Conservation (phyloP, 2,329 filamentous ascomycete genomes). For the Leptographium galeiforme region DNA sequence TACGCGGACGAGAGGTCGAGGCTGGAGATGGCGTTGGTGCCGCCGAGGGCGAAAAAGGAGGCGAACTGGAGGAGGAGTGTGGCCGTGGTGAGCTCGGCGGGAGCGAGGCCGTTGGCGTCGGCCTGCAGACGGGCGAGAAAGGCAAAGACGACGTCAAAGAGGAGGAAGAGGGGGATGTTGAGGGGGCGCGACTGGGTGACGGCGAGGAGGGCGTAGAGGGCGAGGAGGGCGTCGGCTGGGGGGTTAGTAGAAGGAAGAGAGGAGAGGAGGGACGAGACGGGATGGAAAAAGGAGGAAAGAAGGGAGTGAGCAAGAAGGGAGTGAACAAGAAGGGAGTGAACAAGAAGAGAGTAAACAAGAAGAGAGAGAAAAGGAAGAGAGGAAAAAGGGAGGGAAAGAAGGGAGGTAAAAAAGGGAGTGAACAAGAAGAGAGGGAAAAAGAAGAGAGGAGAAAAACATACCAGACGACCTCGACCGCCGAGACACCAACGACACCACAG, state of each 20-base stretch:
- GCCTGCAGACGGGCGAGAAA: constrained; percentile 23
- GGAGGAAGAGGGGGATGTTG: constrained; percentile 73
- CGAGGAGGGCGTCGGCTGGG: constrained; percentile 38
- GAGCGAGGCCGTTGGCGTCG: constrained; percentile 26
- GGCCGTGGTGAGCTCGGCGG: constrained; percentile 51
- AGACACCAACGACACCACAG: constrained; percentile 19
- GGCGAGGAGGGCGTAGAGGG: constrained; percentile 63
- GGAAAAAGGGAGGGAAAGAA: not conserved
- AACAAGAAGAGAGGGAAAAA: too few relatives aligned
- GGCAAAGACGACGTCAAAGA: constrained; percentile 51
- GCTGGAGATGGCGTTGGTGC: constrained; percentile 90
- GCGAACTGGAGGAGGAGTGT: constrained; percentile 66
- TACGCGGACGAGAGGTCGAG: constrained; percentile 90
- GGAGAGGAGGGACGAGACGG: too few relatives aligned
- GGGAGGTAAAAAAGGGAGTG: not conserved
- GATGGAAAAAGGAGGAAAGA: not conserved
- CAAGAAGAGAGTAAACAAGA: too few relatives aligned
- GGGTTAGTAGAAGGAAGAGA: too few relatives aligned
- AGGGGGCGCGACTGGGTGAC: constrained; percentile 76
- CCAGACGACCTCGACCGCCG: not conserved
- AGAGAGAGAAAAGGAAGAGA: too few relatives aligned
- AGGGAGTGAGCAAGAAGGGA: not conserved
- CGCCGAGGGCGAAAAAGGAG: constrained; percentile 81
- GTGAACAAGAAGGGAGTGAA: not conserved
- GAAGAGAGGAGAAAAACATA: too few relatives aligned